Percentiles rank a stretch among this genome's conserved stretches.
These are phyloP conservation scores for Suhomyces xylopsoci DNA, from an alignment of 805 yeast genomes.

Conservation along the genomic window DNA sequence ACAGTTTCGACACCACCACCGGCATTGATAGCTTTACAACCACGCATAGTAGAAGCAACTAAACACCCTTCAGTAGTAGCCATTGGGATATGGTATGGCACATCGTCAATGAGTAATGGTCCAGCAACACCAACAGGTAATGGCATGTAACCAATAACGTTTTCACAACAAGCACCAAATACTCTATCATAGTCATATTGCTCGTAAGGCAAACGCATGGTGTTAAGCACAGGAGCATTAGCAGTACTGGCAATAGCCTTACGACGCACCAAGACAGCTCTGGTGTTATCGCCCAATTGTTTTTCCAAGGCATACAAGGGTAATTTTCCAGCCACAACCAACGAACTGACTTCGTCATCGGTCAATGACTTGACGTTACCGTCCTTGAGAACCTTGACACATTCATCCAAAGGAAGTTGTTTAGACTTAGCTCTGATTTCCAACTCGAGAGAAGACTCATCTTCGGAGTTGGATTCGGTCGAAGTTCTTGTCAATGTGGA, in stretches of 20 bases:
- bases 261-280: constrained; percentile 94
- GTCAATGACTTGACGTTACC: constrained; percentile 66
- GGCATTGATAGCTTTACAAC: constrained; percentile 94
- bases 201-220: constrained; percentile 71
- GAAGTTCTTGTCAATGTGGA: constrained; percentile 5
- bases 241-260: constrained; percentile 84
- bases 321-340: constrained; percentile 72
- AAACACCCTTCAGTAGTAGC: constrained; percentile 99
- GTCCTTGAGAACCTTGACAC: constrained; percentile 58
- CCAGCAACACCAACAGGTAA: constrained; percentile 98
- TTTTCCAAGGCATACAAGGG: constrained; percentile 95
- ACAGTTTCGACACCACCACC: constrained; percentile 97
- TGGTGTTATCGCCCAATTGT: constrained; percentile 78
- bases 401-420: constrained; percentile 58
- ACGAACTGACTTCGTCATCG: constrained; percentile 69
- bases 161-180: constrained; percentile 98
- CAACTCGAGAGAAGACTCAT: constrained; percentile 20
- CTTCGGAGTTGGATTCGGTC: constrained; percentile 14
- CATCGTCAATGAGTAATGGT: constrained; percentile 87
- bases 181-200: constrained; percentile 93
- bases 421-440: constrained; percentile 19
- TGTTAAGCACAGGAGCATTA: constrained; percentile 72
- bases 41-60: constrained; percentile 98
- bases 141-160: constrained; percentile 95
- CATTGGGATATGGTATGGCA: constrained; percentile 90